These are phyloP conservation scores for Solanum commersonii DNA, from an alignment of 257 asterid species.

Conservation along the genomic window DNA sequence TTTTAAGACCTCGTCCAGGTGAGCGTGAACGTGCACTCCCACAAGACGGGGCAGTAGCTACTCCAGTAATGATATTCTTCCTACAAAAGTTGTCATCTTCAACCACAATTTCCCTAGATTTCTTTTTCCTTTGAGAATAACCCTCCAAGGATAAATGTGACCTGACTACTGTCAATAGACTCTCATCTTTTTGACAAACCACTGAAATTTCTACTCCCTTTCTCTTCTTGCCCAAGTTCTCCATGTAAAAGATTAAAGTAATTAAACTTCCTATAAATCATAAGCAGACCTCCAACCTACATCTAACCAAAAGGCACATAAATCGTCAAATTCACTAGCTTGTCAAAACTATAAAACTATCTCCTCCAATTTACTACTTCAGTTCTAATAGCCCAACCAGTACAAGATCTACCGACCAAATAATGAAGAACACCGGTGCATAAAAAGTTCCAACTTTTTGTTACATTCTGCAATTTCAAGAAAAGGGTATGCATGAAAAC, in stretches of 20 bases:
- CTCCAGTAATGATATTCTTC: constrained; percentile 47
- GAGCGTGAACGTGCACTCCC: constrained; percentile 37
- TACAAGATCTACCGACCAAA: constrained; percentile 3
- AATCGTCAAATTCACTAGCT: not conserved
- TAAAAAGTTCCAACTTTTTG: constrained; percentile 7
- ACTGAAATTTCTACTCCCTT: constrained; percentile 36
- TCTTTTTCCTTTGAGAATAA: constrained; percentile 62
- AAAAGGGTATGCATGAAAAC: constrained; percentile 2
- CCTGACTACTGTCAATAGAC: constrained; percentile 25
- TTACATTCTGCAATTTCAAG: constrained; percentile 24
- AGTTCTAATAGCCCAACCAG: not conserved
- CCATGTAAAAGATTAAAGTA: constrained; percentile 8
- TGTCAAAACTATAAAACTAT: not conserved
- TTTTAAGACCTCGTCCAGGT: constrained; percentile 68
- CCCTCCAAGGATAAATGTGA: constrained; percentile 67
- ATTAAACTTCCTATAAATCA: not conserved
- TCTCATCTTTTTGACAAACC: not conserved
- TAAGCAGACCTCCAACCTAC: not conserved
- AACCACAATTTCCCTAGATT: constrained; percentile 50
- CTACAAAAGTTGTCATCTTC: constrained; percentile 26
- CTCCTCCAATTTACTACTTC: not conserved
- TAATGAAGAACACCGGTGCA: constrained; percentile 1
- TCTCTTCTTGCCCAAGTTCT: constrained; percentile 61
- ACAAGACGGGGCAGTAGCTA: constrained; percentile 73
- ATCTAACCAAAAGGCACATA: constrained; percentile 4